Evolutionary conservation across 2,329 filamentous ascomycete genomes (phyloP).

Genomic region (Scedosporium apiospermum): DNA sequence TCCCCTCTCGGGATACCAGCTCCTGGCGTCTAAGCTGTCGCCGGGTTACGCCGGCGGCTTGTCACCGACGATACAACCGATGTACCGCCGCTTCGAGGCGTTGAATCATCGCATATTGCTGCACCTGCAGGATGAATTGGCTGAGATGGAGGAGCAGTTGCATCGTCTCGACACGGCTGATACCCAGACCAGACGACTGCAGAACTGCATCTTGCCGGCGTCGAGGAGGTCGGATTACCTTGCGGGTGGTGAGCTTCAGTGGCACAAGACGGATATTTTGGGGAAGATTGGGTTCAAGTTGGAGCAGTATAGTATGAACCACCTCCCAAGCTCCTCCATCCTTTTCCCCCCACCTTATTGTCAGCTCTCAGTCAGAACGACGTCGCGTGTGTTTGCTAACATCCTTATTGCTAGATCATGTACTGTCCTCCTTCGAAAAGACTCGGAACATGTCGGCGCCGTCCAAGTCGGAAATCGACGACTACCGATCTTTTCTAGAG

Average conservation of each 20-base stretch:
- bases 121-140: slow-evolving; percentile 77
- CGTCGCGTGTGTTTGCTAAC: slow-evolving; percentile 9
- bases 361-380: not conserved
- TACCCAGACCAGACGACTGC: slow-evolving; percentile 34
- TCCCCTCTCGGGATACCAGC: slow-evolving; percentile 50
- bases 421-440: slow-evolving; percentile 47
- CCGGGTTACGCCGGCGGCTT: slow-evolving; percentile 11
- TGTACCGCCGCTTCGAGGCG: slow-evolving; percentile 76
- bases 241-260: slow-evolving; percentile 46
- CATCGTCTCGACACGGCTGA: slow-evolving; percentile 54
- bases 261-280: slow-evolving; percentile 50
- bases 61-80: slow-evolving; percentile 35
- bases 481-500: slow-evolving; percentile 44
- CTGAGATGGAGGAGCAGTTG: slow-evolving; percentile 71
- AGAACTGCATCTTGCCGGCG: slow-evolving; percentile 40
- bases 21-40: slow-evolving; percentile 45
- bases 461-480: slow-evolving; percentile 36
- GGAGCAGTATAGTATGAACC: slow-evolving; percentile 53
- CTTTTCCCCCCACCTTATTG: not conserved
- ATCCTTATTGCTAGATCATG: slow-evolving; percentile 34
- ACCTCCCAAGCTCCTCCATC: not conserved
- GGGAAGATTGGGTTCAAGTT: slow-evolving; percentile 57
- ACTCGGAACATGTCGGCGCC: slow-evolving; percentile 41
- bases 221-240: slow-evolving; percentile 49
- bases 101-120: slow-evolving; percentile 76